These are phyloP conservation scores for Homolaphlyctis polyrhiza DNA, from an alignment of 371 early-diverging fungal species.

Conservation along the genomic window DNA sequence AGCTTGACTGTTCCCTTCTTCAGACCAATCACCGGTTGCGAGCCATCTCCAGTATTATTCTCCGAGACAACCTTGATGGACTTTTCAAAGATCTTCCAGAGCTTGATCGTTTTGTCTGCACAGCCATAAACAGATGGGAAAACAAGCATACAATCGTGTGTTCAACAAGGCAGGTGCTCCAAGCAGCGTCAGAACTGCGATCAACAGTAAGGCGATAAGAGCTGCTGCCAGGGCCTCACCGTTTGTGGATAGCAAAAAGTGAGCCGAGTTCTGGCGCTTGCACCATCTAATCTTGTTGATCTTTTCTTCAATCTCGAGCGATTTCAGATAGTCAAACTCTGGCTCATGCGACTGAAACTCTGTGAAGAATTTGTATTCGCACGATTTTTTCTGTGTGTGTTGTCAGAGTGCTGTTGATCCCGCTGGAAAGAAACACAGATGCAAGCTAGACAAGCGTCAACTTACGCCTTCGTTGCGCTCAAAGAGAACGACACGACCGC, in stretches of 20 bases:
- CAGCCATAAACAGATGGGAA: not conserved
- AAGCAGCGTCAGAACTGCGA: not conserved
- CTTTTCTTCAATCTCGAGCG: constrained; percentile 98
- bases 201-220: not conserved
- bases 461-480: constrained; percentile 93
- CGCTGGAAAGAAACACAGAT: not conserved
- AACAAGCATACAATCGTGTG: not conserved
- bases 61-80: constrained; percentile 88
- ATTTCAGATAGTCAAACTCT: constrained; percentile 99
- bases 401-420: not conserved
- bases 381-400: constrained; percentile 84
- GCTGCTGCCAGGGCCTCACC: constrained; percentile 58
- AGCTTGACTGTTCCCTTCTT: constrained; percentile 52
- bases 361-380: constrained; percentile 98
- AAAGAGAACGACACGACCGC: constrained; percentile 95
- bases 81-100: constrained; percentile 98
- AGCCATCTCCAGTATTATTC: constrained; percentile 65
- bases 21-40: constrained; percentile 41
- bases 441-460: not conserved
- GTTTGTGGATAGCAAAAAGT: constrained; percentile 95
- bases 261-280: constrained; percentile 87
- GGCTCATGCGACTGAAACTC: constrained; percentile 99
- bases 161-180: not conserved
- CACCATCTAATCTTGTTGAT: constrained; percentile 99
- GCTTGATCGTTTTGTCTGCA: constrained; percentile 96